A percentile compares a stretch with the other conserved stretches of the same genome.
These are phyloP conservation scores for Globisporangium lucens DNA, from an alignment of 352 stramenopile species.

Conservation along the genomic window DNA sequence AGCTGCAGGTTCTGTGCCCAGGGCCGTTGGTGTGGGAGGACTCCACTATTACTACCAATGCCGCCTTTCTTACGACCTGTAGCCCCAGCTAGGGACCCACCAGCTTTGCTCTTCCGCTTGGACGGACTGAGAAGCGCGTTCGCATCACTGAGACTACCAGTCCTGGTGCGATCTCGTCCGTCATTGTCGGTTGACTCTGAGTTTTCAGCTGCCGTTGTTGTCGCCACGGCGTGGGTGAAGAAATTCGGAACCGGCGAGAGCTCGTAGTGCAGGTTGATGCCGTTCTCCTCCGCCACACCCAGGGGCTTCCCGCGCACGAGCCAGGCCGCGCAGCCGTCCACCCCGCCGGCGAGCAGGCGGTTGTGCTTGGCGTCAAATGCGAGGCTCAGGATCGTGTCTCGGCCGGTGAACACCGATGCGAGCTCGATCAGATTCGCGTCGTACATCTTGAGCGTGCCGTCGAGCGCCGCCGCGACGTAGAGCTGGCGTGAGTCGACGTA, in stretches of 20 bases:
- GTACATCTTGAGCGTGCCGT: slow-evolving; percentile 62
- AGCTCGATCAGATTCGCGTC: slow-evolving; percentile 57
- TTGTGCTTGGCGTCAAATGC: slow-evolving; percentile 52
- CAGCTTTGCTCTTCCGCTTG: slow-evolving; percentile 17
- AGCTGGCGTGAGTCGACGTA: slow-evolving; percentile 58
- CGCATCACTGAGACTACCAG: not conserved
- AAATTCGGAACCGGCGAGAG: slow-evolving; percentile 43
- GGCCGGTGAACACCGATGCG: slow-evolving; percentile 43
- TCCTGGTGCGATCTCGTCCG: not conserved
- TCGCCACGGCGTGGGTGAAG: slow-evolving; percentile 23
- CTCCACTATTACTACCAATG: not conserved
- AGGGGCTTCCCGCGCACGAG: slow-evolving; percentile 45
- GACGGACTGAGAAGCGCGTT: not conserved
- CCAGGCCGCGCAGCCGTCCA: slow-evolving; percentile 66
- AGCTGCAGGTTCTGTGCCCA: slow-evolving; percentile 62
- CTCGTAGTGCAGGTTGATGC: slow-evolving; percentile 60
- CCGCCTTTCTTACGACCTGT: slow-evolving; percentile 7
- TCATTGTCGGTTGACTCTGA: not conserved
- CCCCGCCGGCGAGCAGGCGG: slow-evolving; percentile 51
- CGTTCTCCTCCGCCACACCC: slow-evolving; percentile 23
- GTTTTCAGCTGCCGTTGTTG: not conserved
- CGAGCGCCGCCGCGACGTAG: slow-evolving; percentile 60
- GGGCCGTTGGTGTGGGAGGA: slow-evolving; percentile 10
- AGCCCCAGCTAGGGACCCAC: not conserved
- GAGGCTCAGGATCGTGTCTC: slow-evolving; percentile 50